Conservation (phyloP, 1,284 basidiomycete genomes). For the Leccinum variabile region DNA sequence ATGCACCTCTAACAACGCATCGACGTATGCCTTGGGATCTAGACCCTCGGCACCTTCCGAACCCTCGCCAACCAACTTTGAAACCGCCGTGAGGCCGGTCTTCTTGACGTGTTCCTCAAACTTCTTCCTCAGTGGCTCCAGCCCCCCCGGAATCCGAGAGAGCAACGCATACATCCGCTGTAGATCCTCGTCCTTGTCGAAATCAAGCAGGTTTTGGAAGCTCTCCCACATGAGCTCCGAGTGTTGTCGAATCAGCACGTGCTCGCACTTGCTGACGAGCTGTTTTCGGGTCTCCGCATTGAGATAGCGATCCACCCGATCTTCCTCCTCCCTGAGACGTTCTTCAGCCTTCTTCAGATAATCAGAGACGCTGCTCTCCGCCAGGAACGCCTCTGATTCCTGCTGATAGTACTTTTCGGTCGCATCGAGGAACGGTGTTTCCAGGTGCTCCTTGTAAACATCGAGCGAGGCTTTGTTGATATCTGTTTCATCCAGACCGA, state of each 20-base stretch:
- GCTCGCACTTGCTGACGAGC: constrained; percentile 89
- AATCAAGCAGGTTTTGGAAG: constrained; percentile 91
- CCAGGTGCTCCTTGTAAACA: constrained; percentile 92
- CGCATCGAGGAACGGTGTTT: constrained; percentile 83
- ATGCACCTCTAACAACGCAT: constrained; percentile 90
- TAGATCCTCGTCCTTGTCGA: constrained; percentile 91
- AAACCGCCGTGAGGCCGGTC: constrained; percentile 82
- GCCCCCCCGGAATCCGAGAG: constrained; percentile 84
- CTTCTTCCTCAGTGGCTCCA: constrained; percentile 89
- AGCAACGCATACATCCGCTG: constrained; percentile 62
- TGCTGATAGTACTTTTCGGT: constrained; percentile 92
- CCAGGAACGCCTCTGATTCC: constrained; percentile 90
- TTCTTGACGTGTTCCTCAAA: constrained; percentile 96
- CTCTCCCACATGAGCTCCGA: constrained; percentile 89
- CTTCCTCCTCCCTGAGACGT: constrained; percentile 91
- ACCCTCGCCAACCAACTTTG: constrained; percentile 76
- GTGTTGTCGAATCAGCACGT: constrained; percentile 90
- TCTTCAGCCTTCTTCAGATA: constrained; percentile 97
- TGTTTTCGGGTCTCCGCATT: constrained; percentile 86
- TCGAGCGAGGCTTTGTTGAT: constrained; percentile 92
- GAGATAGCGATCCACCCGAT: constrained; percentile 93
- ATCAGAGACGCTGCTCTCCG: constrained; percentile 90
- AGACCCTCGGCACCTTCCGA: constrained; percentile 63
- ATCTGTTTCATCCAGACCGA: constrained; percentile 91
- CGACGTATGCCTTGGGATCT: constrained; percentile 92